Conservation (phyloP, 2,329 filamentous ascomycete genomes). For the Penicillium sp. region DNA sequence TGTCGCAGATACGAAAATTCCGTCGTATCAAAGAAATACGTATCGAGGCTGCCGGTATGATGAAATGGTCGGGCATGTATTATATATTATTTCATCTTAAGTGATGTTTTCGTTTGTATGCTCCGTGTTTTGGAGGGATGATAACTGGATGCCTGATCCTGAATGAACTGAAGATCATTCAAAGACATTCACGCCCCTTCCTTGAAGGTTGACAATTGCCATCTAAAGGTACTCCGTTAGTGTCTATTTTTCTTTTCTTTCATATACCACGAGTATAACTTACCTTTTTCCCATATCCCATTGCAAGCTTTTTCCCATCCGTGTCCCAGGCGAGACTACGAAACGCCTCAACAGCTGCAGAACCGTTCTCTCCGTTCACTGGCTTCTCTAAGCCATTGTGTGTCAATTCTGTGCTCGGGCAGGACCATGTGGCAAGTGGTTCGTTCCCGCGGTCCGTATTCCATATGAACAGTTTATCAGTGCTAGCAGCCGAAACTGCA, state of each 20-base stretch:
- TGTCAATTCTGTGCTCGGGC: constrained; percentile 28
- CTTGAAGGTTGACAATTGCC: constrained; percentile 11
- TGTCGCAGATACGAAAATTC: constrained; percentile 1
- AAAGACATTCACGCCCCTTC: constrained; percentile 3
- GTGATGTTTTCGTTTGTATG: neutral
- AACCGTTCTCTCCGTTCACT: constrained; percentile 35
- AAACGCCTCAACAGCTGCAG: constrained; percentile 25
- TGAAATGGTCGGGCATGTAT: neutral
- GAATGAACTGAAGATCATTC: neutral
- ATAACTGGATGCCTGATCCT: neutral
- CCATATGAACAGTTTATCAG: constrained; percentile 44
- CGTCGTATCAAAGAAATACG: neutral
- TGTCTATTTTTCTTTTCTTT: neutral
- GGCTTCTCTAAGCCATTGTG: constrained; percentile 28
- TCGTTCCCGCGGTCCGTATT: constrained; percentile 43
- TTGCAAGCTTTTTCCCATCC: constrained; percentile 51
- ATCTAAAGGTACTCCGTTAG: neutral
- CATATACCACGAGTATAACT: constrained; percentile 12
- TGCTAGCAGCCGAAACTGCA: constrained; percentile 42
- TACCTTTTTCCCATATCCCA: constrained; percentile 49
- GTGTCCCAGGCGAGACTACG: constrained; percentile 50
- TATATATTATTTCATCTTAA: constrained; percentile 5
- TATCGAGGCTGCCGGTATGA: neutral
- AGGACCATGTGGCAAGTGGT: constrained; percentile 39
- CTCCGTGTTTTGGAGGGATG: neutral